Evolutionary conservation across 2,329 filamentous ascomycete species (phyloP).

Genomic region (Colletotrichum euphorbiae): DNA sequence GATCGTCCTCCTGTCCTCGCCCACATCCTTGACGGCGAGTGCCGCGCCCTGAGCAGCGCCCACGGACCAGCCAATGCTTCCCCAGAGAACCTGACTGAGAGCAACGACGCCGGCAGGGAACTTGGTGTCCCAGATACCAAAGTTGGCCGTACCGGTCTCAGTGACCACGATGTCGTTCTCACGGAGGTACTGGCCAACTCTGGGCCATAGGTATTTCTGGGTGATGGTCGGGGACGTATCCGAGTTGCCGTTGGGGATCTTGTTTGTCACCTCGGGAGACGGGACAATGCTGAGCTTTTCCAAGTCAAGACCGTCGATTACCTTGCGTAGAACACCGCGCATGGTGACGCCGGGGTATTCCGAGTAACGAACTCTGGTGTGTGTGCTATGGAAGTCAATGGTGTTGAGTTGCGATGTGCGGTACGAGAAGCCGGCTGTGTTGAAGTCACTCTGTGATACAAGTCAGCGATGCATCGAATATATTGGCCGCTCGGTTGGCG

Average conservation of each 20-base stretch:
- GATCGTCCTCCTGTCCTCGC: slow-evolving; percentile 73
- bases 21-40: slow-evolving; percentile 76
- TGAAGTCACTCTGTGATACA: slow-evolving; percentile 74
- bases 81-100: slow-evolving; percentile 82
- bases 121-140: slow-evolving; percentile 86
- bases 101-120: slow-evolving; percentile 84
- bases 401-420: slow-evolving; percentile 80
- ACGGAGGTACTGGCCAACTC: slow-evolving; percentile 77
- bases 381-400: slow-evolving; percentile 83
- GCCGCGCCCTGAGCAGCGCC: slow-evolving; percentile 74
- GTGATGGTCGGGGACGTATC: slow-evolving; percentile 64
- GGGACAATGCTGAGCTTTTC: slow-evolving; percentile 67
- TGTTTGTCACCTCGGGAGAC: slow-evolving; percentile 66
- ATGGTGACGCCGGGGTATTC: slow-evolving; percentile 83
- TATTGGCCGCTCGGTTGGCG: background rate
- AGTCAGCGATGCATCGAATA: slow-evolving; percentile 2
- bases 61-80: slow-evolving; percentile 73
- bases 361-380: slow-evolving; percentile 79
- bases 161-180: slow-evolving; percentile 83
- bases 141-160: slow-evolving; percentile 89
- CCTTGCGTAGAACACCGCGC: slow-evolving; percentile 79
- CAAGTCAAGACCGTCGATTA: slow-evolving; percentile 70
- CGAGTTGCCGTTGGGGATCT: slow-evolving; percentile 53
- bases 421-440: slow-evolving; percentile 86
- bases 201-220: slow-evolving; percentile 83